phyloP scores from a whole-genome alignment of 2,329 filamentous ascomycete species.

The Mycosphaerella sp. region DNA sequence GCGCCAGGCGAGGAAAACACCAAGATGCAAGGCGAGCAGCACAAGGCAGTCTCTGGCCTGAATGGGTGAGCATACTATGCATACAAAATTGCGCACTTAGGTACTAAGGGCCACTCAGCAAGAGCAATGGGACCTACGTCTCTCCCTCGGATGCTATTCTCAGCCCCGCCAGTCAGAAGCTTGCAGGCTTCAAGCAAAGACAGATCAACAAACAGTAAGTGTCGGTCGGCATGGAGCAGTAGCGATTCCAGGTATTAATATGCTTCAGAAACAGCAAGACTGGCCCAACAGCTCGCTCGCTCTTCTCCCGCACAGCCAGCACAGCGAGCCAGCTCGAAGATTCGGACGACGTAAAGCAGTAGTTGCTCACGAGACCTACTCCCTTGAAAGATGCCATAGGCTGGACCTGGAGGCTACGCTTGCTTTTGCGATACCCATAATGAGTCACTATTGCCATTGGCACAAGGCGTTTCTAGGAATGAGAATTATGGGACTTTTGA shows the following conservation, averaged over 20 bases:
- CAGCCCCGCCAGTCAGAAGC: conserved; percentile 78
- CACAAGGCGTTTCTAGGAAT: conserved; percentile 7
- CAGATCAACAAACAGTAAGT: conserved; percentile 59
- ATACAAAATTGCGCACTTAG: background rate
- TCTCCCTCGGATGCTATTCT: conserved; percentile 85
- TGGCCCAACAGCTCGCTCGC: conserved; percentile 20
- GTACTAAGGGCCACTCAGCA: conserved; percentile 12
- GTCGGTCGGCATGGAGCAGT: background rate
- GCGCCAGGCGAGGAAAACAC: conserved; percentile 18
- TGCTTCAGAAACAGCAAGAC: conserved; percentile 13
- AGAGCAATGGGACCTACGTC: conserved; percentile 53
- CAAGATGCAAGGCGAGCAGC: conserved; percentile 20
- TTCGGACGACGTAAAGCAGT: conserved; percentile 17
- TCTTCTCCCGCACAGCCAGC: conserved; percentile 23
- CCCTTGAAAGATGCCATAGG: background rate
- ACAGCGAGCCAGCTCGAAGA: conserved; percentile 17
- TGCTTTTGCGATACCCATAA: conserved; percentile 5
- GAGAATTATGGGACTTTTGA: background rate
- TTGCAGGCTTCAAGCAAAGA: conserved; percentile 73
- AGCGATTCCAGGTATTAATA: background rate
- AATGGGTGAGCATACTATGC: conserved; percentile 8
- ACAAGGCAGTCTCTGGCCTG: conserved; percentile 16
- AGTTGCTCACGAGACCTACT: background rate
- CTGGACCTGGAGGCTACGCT: background rate
- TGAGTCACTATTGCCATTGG: conserved; percentile 1